Base-by-base conservation (phyloP, 176 grass and related monocot species). In the Eleusine indica region DNA sequence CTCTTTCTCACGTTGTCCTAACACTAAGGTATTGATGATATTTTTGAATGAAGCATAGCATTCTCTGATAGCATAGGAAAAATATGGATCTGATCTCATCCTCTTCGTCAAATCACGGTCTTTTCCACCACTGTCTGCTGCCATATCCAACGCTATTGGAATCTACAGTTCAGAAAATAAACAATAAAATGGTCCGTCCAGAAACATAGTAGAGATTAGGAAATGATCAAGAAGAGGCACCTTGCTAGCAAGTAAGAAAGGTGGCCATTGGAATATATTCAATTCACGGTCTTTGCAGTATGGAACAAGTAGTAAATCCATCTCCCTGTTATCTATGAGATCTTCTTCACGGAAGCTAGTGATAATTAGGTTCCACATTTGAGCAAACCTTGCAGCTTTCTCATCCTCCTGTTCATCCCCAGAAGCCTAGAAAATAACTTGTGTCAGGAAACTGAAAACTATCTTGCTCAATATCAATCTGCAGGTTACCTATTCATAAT, bases 191-290 rank as follows among this genome's bases (percentile, higher is more conserved):
- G 28, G 6, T 40, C 10, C 83, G 66, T 71, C 22, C 51, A 60
- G 37, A 83, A 80, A 67, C 16, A 75, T 66, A 42, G 68, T 21
- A 74, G 38, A 74, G 84, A 71, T 32, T 71, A 84, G 37, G 18
- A 87, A 74, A 39, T 75, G 47, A 25, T 66, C 29, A 62, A 42
- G 73, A 76, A 38, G 53, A 82, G 46, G 51, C 60, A 99, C 96
- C 96, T 96, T 99, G 96, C 91, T 99, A 76, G 96, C 96, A 78
- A 99, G 96, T 77, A 99, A 71, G 78, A 99, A 99, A 72, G 96
- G 96, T 64, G 96, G 96, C 96, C 96, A 99, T 75, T 99, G 96
- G 66, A 96, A 90, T 84, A 99, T 86, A 9, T 86, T 65, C 86
- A 92, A 77, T 75, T 94, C 93, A 75, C 85, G 91, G 83, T 96